Conservation (phyloP, 345 rosid species). For the Luvunga scandens region DNA sequence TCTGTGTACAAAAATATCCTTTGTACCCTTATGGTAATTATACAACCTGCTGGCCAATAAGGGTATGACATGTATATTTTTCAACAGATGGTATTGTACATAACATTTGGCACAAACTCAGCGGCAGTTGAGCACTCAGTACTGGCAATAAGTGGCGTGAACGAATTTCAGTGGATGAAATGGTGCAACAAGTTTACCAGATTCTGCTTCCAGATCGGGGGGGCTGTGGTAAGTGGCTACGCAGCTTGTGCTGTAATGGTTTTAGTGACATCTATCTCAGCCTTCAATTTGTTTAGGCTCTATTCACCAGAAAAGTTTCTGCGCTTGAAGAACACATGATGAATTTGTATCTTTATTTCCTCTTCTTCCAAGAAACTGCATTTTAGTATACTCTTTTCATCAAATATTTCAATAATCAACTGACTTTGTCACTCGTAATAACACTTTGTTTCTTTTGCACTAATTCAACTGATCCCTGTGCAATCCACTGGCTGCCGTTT, state of each 20-base stretch:
- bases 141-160: constrained; percentile 43
- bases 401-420: too few species aligned
- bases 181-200: constrained; percentile 62
- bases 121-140: constrained; percentile 45
- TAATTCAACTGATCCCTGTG: too few species aligned
- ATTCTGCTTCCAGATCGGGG: constrained; percentile 67
- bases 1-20: too few species aligned
- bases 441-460: too few species aligned
- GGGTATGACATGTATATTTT: too few species aligned
- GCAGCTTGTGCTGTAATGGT: constrained; percentile 33
- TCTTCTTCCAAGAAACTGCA: neutral
- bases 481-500: too few species aligned
- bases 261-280: constrained; percentile 45
- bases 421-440: too few species aligned
- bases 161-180: constrained; percentile 64
- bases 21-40: too few species aligned
- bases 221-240: constrained; percentile 40
- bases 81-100: constrained; percentile 46
- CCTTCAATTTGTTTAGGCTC: constrained; percentile 63
- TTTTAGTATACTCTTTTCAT: neutral
- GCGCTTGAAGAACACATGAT: constrained; percentile 27
- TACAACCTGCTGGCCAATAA: too few species aligned
- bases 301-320: constrained; percentile 54
- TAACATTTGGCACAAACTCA: constrained; percentile 38
- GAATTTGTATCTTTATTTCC: neutral